Evolutionary conservation across 2,329 filamentous ascomycete genomes (phyloP).

Genomic region (Aspergillus puulaauensis): DNA sequence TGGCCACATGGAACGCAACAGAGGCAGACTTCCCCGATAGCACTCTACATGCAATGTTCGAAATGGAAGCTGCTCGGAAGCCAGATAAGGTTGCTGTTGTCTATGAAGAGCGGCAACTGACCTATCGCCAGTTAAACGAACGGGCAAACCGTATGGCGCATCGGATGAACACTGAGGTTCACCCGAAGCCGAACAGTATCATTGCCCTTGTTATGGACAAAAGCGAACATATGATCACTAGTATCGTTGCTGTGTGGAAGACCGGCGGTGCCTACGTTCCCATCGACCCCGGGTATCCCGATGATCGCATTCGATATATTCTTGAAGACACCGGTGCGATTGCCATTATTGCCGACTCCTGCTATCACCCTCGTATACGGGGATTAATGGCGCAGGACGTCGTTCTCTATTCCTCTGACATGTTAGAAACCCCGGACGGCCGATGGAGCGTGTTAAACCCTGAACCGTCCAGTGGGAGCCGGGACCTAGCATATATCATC

Average conservation of each 20-base stretch:
- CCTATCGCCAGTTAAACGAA: neutral
- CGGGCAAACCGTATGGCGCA: neutral
- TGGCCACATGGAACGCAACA: neutral
- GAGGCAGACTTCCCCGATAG: neutral
- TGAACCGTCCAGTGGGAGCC: neutral
- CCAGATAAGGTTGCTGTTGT: neutral
- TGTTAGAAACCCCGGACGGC: neutral
- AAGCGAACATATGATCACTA: neutral
- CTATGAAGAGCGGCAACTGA: neutral
- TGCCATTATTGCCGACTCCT: neutral
- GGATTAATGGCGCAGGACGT: neutral
- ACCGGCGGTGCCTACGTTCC: neutral
- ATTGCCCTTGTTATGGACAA: neutral
- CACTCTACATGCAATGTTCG: neutral
- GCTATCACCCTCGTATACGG: neutral
- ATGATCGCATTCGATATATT: neutral
- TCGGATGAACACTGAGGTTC: neutral
- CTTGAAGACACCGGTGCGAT: neutral
- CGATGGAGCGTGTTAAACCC: neutral
- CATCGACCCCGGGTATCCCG: neutral
- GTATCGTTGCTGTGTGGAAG: neutral
- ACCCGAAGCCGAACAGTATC: neutral
- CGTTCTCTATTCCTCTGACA: neutral
- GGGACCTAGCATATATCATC: neutral
- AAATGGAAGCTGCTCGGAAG: neutral